Base-by-base conservation (phyloP, 1,139 yeast genomes). In the Sugiyamaella japonica region DNA sequence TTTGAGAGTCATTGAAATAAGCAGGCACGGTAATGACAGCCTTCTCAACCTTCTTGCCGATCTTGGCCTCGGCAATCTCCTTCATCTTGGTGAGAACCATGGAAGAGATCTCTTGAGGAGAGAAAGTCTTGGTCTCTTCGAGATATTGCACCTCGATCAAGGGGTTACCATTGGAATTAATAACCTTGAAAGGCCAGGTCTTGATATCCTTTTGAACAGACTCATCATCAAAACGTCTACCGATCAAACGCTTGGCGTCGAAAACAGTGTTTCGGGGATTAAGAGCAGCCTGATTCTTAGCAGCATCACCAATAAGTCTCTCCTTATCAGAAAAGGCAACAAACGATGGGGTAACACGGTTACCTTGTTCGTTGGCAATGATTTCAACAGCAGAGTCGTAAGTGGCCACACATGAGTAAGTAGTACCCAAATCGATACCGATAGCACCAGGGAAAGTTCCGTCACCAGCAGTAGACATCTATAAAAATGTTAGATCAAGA, bases 381-480 rank as follows among this genome's bases (percentile, higher is more conserved):
- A 90, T 90, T 67, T 86, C 91, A 56, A 82, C 86, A 61, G 86
- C 86, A 73, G 84, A 83, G 75, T 85, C 89, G 79, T 83, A 85
- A 73, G 86, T 84, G 74, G 91, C 93, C 71, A 86, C 93, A 82
- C 93, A 86, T 70, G 93, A 86, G 85, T 86, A 86, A 72, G 93
- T 86, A 71, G 93, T 86, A 80, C 95, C 93, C 78, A 86, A 82
- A 83, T 86, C 77, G 85, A 86, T 86, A 83, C 99, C 98, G 82
- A 91, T 90, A 81, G 98, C 98, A 85, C 96, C 96, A 85, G 91
- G 95, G 88, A 88, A 91, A 82, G 91, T 95, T 87, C 97, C 97
- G 85, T 91, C 97, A 53, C 66, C 65, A 56, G 66, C 66, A 56
- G 64, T 54, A 54, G 65, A 52, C 66, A 62, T 61, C 56, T 54